These are phyloP conservation scores for Coprinopsis strossmayeri DNA, from an alignment of 768 basidiomycete genomes.

Conservation along the genomic window DNA sequence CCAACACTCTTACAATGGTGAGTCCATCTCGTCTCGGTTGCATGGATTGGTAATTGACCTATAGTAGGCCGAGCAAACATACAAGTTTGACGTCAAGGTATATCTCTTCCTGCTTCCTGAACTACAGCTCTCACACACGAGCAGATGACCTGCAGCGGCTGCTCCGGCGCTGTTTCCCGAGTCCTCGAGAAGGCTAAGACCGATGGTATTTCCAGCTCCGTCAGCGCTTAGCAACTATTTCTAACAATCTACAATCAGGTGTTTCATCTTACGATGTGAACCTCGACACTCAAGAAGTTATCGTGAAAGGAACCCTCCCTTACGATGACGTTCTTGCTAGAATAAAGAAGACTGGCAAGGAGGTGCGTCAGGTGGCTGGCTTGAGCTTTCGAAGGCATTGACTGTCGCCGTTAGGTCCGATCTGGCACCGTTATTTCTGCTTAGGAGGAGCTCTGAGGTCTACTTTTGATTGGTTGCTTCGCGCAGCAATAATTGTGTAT, in stretches of 20 bases:
- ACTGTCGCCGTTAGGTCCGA: constrained; percentile 16
- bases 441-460: background rate
- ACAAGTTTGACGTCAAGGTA: constrained; percentile 85
- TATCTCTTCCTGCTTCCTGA: background rate
- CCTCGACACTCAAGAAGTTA: constrained; percentile 66
- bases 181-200: constrained; percentile 66
- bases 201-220: constrained; percentile 20
- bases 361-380: constrained; percentile 39
- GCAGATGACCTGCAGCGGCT: constrained; percentile 85
- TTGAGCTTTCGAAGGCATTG: background rate
- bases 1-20: constrained; percentile 4
- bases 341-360: constrained; percentile 91
- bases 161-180: constrained; percentile 75
- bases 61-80: constrained; percentile 34
- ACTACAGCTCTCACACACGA: background rate
- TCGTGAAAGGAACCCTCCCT: constrained; percentile 51
- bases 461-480: background rate
- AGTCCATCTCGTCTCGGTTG: background rate
- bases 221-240: background rate
- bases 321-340: constrained; percentile 64
- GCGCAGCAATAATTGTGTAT: background rate
- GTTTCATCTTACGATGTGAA: constrained; percentile 52
- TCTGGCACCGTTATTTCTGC: constrained; percentile 38
- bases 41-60: background rate
- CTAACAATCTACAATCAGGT: constrained; percentile 27